Base-by-base conservation (phyloP, 179 eudicot species). In the Gypsophila paniculata region DNA sequence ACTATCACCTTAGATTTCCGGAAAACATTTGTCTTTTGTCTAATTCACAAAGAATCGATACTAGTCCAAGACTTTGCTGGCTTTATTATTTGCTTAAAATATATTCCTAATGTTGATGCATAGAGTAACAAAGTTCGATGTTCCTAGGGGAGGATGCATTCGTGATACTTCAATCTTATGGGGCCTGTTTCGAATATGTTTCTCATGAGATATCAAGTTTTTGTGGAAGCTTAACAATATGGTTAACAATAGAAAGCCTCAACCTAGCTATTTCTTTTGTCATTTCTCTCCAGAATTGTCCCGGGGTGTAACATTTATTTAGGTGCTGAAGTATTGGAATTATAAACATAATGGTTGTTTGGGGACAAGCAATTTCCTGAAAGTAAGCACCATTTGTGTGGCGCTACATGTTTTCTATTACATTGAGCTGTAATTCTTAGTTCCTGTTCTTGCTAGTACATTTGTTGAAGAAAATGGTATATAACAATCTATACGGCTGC, bases 381-480 rank as follows among this genome's bases (percentile, higher is more conserved):
- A 22, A 57, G 61, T 57, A 32, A 23, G 29, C 61, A 22, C 61
- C 19, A 22, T 22, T 8, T 12, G 32, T 57, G 23, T 21, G 26
- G 23, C 17, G 18, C n/a, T 57, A 23, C 61, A 57, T 57, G 34
- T 25, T 59, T 59, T 5, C 32, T 26, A 34, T 3, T 59, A 25
- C 17, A 14, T 61, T 38, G 44, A 49, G 60, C 25, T 49, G 23
- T 29, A 42, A 14, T 42, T 68, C 48, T 22, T 12, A 11, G 4
- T 18, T 61, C 23, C 42, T 54, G 46, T 65, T 6, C 18, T 39
- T 73, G 54, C 62, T 12, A 19, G 32, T 44, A 18, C 42, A 36
- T 63, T 53, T 52, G 22, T 64, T 73, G 60, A 17, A 64, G 48
- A 63, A 18, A 10, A 5, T 39, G 10, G 65, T 61, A 29, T 61